Evolutionary conservation across 164 flowering plant genomes (phyloP).

Genomic region (Chloranthus sessilifolius): DNA sequence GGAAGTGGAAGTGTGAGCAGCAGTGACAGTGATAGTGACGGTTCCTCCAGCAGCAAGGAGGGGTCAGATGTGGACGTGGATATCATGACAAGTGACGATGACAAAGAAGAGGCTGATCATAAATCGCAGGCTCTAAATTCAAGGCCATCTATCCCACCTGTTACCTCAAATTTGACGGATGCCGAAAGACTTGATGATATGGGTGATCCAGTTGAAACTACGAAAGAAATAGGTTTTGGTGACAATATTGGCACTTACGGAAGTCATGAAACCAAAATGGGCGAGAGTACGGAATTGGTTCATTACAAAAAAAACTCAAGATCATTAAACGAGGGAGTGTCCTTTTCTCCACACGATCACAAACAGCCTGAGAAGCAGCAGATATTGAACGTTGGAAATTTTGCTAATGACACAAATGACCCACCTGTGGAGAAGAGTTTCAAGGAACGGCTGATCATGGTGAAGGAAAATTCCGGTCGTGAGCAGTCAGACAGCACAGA

Average conservation of each 20-base stretch:
- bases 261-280: slow-evolving; percentile 29
- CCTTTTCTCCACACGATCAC: slow-evolving; percentile 24
- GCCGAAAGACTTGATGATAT: slow-evolving; percentile 9
- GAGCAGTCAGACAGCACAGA: slow-evolving; percentile 36
- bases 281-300: slow-evolving; percentile 16
- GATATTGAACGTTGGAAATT: slow-evolving; percentile 17
- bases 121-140: slow-evolving; percentile 29
- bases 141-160: slow-evolving; percentile 23
- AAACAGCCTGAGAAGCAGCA: slow-evolving; percentile 30
- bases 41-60: slow-evolving; percentile 80
- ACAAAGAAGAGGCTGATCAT: slow-evolving; percentile 45
- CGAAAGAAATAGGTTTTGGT: slow-evolving; percentile 30
- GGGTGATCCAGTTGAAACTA: slow-evolving; percentile 31
- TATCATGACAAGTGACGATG: slow-evolving; percentile 84
- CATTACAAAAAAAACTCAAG: slow-evolving; percentile 22
- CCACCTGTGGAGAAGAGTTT: background rate
- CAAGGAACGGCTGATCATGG: background rate
- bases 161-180: slow-evolving; percentile 5
- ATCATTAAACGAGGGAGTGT: slow-evolving; percentile 23
- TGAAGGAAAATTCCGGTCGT: slow-evolving; percentile 21
- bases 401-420: slow-evolving; percentile 24
- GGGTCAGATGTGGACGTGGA: slow-evolving; percentile 94
- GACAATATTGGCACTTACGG: slow-evolving; percentile 2
- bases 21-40: slow-evolving; percentile 92
- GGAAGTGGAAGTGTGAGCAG: slow-evolving; percentile 71